Evolutionary conservation across 2,329 filamentous ascomycete species (phyloP), one percentile per base, ranked within the genome.

Genomic region (Beauveria sp.): DNA sequence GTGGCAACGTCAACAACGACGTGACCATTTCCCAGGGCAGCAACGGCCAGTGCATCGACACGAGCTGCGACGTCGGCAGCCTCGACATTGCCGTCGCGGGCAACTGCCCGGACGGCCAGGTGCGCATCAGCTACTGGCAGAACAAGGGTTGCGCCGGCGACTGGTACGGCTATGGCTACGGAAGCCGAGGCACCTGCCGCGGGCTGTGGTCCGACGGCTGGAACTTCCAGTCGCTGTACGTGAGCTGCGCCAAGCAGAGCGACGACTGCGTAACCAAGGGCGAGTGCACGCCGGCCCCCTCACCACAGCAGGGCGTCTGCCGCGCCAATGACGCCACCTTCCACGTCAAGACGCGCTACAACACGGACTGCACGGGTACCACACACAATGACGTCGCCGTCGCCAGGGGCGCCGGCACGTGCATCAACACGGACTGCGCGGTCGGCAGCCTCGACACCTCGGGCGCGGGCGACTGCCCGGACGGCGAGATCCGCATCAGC

Each of bases 111-210:
- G 28, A 20, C 20, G 59, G 59, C 37, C 52, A 56, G 14, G 44
- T 61, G 1, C 46, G 53, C 3, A 48, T 61, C 10, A 61, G 59
- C 46, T 61, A 61, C n/a, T 61, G 59, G 59, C 52, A 61, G 34
- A 46, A 52, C 5, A 5, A 24, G 2, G 28, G 52, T 7, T 61
- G 59, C n/a, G 20, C 16, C 0, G 59, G 59, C 37, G 26, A 56
- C 8, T 61, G 59, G 59, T 61, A 55, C 20, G 59, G 59, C 3
- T 61, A 61, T 3, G 59, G 59, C 10, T 61, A 61, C 22, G 44
- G 44, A 12, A 61, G 59, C 47, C 28, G 59, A 14, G 47, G 40
- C 3, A 56, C 59, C 2, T 61, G 59, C 16, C 30, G 52, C 6
- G 53, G 37, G 7, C 20, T 61, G 28, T 61, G 59, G 59, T 51